Base-by-base conservation (phyloP, 2,329 filamentous ascomycete genomes). In the Didymosphaeria variabile region DNA sequence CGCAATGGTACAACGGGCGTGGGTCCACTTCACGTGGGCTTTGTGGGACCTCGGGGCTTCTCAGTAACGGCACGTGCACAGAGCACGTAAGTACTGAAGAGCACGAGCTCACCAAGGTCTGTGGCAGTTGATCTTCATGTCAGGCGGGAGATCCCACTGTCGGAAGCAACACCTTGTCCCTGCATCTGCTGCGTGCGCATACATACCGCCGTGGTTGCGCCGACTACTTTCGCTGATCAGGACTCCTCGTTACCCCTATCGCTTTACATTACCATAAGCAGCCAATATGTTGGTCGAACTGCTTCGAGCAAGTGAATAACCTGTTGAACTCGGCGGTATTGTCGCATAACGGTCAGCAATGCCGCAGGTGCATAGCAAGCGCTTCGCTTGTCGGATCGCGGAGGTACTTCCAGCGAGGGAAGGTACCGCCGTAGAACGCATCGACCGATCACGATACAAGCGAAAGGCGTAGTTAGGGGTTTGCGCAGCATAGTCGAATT, bases 401-500 rank as follows among this genome's bases (percentile, higher is more conserved):
- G 3, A 40, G 49, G 6, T 49, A 60, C 32, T 60, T 61, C 34
- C 61, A 58, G 36, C 17, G 26, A 4, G n/a, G 58, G 2, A 17
- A 55, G 12, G 31, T 54, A 2, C 60, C 54, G n/a, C 21, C 51
- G 2, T 8, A 40, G 26, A 66, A 7, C 40, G 65, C 17, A 54
- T 38, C 6, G 58, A 59, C 52, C 61, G 63, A 17, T 59, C 62
- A 1, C 61, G 5, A 60, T 17, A 6, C 26, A 29, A 29, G 4
- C 26, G 26, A 29, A 6, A 29, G 26, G 26, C 26, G 26, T 29
- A 29, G 26, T 29, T 29, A 29, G 26, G 26, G 26, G 26, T n/a
- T n/a, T n/a, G n/a, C 26, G 32, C 58, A 19, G 67, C 65, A 61
- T 44, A 72, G 70, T 34, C 40, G 53, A 19, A 72, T 72, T 45